Conservation (phyloP, 768 basidiomycete species). For the Epithele typhae region DNA sequence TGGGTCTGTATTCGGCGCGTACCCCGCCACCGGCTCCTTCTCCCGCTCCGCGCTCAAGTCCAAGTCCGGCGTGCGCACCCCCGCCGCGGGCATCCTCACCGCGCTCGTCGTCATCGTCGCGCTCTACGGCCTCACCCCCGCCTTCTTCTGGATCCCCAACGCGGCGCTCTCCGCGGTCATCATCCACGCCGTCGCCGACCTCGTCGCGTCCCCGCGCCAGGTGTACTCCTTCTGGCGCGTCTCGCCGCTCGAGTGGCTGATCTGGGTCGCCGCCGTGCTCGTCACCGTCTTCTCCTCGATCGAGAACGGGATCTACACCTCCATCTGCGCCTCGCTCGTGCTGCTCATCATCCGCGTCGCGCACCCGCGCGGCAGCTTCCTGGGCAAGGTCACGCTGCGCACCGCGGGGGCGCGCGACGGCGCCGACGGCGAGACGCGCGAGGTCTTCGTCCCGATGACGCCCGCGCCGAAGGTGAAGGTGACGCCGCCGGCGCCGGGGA, state of each 20-base stretch:
- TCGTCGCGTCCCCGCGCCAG: constrained; percentile 81
- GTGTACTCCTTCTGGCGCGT: constrained; percentile 92
- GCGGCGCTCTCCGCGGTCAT: constrained; percentile 89
- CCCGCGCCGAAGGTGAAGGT: constrained; percentile 72
- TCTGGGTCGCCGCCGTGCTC: constrained; percentile 82
- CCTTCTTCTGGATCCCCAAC: constrained; percentile 87
- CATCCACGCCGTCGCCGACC: constrained; percentile 86
- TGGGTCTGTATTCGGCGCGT: constrained; percentile 86
- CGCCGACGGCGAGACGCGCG: constrained; percentile 42
- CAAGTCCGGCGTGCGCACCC: constrained; percentile 97
- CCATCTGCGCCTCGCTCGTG: constrained; percentile 72
- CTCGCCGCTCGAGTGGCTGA: constrained; percentile 87
- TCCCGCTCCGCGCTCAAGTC: constrained; percentile 96
- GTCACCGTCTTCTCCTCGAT: constrained; percentile 92
- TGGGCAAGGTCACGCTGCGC: constrained; percentile 74
- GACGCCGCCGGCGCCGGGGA: constrained; percentile 74
- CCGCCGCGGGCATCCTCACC: constrained; percentile 80
- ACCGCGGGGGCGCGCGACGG: constrained; percentile 21
- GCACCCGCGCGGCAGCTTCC: constrained; percentile 84
- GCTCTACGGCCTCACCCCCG: constrained; percentile 88
- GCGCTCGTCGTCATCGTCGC: constrained; percentile 90
- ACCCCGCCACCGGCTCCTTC: constrained; percentile 97
- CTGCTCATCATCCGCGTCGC: constrained; percentile 85
- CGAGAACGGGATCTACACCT: constrained; percentile 89
- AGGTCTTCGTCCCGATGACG: constrained; percentile 80